Evolutionary conservation across 495 filamentous ascomycete genomes (phyloP).

Genomic region (Lophium mytilinum): DNA sequence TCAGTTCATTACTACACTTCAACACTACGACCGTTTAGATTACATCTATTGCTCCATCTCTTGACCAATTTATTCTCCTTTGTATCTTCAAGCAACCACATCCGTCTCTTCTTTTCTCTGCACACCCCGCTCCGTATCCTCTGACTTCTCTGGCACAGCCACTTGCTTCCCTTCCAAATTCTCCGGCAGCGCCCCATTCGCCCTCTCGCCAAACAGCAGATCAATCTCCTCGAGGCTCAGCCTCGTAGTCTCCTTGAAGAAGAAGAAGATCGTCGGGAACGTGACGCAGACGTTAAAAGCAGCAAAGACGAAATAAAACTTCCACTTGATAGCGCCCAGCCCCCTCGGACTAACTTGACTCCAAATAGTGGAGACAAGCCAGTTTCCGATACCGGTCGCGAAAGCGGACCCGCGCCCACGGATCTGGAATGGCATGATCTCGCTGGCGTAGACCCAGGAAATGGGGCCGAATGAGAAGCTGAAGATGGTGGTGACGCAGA

Average conservation of each 20-base stretch:
- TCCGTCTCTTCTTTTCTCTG: background rate
- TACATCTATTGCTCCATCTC: no score
- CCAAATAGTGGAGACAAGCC: constrained; percentile 44
- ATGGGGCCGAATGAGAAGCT: constrained; percentile 57
- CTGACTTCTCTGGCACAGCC: background rate
- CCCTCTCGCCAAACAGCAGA: constrained; percentile 44
- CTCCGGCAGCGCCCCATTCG: constrained; percentile 38
- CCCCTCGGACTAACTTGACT: constrained; percentile 55
- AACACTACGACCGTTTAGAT: no score
- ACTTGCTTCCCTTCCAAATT: constrained; percentile 21
- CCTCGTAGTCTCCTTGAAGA: constrained; percentile 50
- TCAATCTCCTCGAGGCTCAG: constrained; percentile 51
- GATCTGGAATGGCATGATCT: constrained; percentile 61
- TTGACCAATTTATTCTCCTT: no score
- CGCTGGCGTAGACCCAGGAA: constrained; percentile 56
- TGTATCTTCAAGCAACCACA: no score
- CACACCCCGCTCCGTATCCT: background rate
- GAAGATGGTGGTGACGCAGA: constrained; percentile 62
- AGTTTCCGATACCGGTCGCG: constrained; percentile 63
- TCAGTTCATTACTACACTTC: no score
- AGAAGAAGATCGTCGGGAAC: constrained; percentile 40
- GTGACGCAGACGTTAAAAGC: constrained; percentile 28
- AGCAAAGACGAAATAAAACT: constrained; percentile 51
- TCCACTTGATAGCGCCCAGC: constrained; percentile 43
- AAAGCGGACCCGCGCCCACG: constrained; percentile 62